Evolutionary conservation across 257 asterid species (phyloP).

Genomic region (Solanum ossicruentum): DNA sequence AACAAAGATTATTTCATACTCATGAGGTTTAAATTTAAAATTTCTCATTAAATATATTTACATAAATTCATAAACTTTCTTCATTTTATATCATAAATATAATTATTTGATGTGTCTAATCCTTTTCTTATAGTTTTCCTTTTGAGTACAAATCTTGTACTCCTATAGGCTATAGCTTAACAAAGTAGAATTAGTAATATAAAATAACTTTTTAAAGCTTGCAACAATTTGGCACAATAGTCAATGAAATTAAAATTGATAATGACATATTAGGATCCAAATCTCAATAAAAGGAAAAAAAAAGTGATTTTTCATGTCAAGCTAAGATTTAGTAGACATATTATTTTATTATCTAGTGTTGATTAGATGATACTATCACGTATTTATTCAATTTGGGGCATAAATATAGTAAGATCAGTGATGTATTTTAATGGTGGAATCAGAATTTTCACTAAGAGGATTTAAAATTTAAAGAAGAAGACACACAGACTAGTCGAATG

Average conservation of each 20-base stretch:
- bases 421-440: background rate
- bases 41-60: too few relatives aligned
- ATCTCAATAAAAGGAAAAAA: background rate
- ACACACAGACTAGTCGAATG: too few relatives aligned
- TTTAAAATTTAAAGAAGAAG: too few relatives aligned
- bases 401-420: background rate
- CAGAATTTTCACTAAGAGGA: accelerated
- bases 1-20: too few relatives aligned
- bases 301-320: background rate
- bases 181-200: too few relatives aligned
- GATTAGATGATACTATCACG: background rate
- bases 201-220: background rate
- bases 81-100: background rate
- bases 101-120: too few relatives aligned
- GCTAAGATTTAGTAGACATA: background rate
- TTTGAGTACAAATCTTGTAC: background rate
- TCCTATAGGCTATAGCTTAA: too few relatives aligned
- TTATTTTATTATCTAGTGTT: background rate
- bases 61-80: too few relatives aligned
- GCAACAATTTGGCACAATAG: background rate
- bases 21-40: too few relatives aligned
- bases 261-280: background rate
- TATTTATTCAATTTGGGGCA: background rate
- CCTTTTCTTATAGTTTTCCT: too few relatives aligned
- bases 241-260: background rate